A percentile compares a stretch with the other conserved stretches of the same genome.
Evolutionary conservation across 2,329 filamentous ascomycete species (phyloP).

Genomic region (Apiospora malaysiana): DNA sequence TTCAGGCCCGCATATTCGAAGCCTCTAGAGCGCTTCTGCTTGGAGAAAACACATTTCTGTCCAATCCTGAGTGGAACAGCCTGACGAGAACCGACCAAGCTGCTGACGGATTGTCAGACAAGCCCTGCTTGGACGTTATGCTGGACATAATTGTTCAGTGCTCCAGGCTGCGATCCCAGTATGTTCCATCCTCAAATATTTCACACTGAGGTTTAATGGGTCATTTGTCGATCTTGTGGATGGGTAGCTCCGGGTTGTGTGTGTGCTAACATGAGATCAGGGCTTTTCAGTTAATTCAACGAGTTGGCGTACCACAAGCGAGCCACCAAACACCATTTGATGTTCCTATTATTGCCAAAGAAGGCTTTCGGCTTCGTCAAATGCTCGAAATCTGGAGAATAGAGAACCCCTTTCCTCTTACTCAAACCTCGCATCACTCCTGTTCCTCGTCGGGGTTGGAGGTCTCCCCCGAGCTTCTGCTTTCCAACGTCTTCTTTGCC

Average conservation of each 20-base stretch:
- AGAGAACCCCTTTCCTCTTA: not conserved
- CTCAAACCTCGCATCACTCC: not conserved
- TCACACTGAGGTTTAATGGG: not conserved
- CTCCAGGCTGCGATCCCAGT: conserved; percentile 22
- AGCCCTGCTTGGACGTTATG: not conserved
- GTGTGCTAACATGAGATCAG: conserved; percentile 3
- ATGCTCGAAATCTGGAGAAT: conserved; percentile 9
- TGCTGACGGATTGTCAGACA: not conserved
- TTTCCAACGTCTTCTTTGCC: conserved; percentile 17
- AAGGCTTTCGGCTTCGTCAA: conserved; percentile 17
- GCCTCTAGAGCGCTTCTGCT: conserved; percentile 21
- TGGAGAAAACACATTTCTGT: conserved; percentile 22
- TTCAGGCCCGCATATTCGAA: conserved; percentile 24
- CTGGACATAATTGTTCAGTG: conserved; percentile 20
- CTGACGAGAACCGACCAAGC: not conserved
- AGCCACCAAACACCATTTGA: not conserved
- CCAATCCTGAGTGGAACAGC: conserved; percentile 10
- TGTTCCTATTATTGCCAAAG: conserved; percentile 5
- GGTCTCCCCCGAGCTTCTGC: not conserved
- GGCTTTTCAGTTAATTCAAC: not conserved
- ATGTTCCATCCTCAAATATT: not conserved
- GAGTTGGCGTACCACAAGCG: not conserved
- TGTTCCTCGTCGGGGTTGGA: not conserved
- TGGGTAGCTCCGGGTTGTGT: not conserved
- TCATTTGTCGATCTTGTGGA: not conserved